Base-by-base conservation (phyloP, 208 protist genomes). In the Crithidia expoeki region DNA sequence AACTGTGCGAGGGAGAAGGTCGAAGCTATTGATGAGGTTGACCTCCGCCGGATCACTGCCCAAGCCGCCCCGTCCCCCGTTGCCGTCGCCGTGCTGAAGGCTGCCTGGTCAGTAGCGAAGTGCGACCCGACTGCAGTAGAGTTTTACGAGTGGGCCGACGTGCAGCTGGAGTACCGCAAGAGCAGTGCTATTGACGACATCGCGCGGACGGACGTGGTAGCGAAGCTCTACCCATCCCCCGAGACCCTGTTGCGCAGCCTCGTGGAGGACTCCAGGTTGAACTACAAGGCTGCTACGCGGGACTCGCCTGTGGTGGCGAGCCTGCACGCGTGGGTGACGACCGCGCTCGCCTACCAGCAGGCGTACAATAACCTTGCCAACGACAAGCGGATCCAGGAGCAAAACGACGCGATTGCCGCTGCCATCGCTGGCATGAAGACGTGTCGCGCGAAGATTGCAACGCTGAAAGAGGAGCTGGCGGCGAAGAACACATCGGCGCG, bases 341-440 rank as follows among this genome's bases (percentile, higher is more conserved):
- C 76, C 2, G 82, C 82, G 27, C 64, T 91, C 52, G 79, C 81
- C 27, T 91, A 91, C 72, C 85, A 91, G 55, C 68, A 88, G 63
- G 85, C 85, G 30, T 81, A 91, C 76, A 78, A 56, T 44, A 78
- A 77, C 58, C 47, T 87, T 9, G 81, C 79, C 6, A 52, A 79
- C 36, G 82, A 91, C 69, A 81, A 78, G 68, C 75, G 82, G 16
- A 80, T 91, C 44, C 80, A 91, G 62, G 80, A 78, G 42, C 82
- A 86, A 66, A 91, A 91, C 62, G 75, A 84, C 61, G 70, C 77
- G 23, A 91, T 91, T 61, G 72, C 68, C 7, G 68, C 62, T 49
- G 67, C 76, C 32, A 91, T 91, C 59, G 74, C 80, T 21, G 80
- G 80, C 5, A 86, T 88, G 80, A 91, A 86, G 77, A 80, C 72